Base-by-base conservation (phyloP, 768 basidiomycete genomes). In the Suillus hirtellus region DNA sequence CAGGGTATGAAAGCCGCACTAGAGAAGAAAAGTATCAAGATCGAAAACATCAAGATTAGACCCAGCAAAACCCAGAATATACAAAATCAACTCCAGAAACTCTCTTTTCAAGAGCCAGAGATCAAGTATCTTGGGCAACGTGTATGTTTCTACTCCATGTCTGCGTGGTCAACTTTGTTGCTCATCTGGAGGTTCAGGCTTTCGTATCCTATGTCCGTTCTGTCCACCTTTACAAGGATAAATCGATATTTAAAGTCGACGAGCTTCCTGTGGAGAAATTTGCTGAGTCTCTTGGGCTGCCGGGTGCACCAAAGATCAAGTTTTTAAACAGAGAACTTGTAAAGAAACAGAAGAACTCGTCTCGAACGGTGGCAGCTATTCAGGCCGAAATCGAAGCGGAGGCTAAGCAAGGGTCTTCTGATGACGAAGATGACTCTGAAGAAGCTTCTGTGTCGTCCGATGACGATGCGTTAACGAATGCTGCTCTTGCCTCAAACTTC, bases 171-270 rank as follows among this genome's bases (percentile, higher is more conserved):
- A 4, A 0, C 37, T 2, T 2, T 0, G 40, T 1, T 27, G 21
- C 60, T 69, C 38, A 71, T 44, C 50, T 64, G 43, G 10, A 27
- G 54, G 8, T 50, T 6, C 71, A 98, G 95, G 93, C 96, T 1
- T 96, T 99, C 71, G 90, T 99, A 10, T 96, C 96, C 15, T 99
- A 99, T 74, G 79, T 98, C 66, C 92, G 94, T 17, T 97, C 96
- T 4, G 79, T 99, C 27, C 82, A 97, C 73, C 80, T 99, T 21
- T 96, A 98, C 66, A 96, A 93, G 72, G 89, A 99, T 79, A 99
- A 99, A 72, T 79, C 87, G 0, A 86, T 96, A 65, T 99, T 99
- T 82, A 93, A 93, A 70, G 76, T 97, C 35, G 83, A 85, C 5
- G 86, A 89, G 60, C 84, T 98, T 17, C 95, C 95, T 0, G 82